Evolutionary conservation across 176 grass and related monocot genomes (phyloP).

Genomic region (Ampelocalamus luodianensis): DNA sequence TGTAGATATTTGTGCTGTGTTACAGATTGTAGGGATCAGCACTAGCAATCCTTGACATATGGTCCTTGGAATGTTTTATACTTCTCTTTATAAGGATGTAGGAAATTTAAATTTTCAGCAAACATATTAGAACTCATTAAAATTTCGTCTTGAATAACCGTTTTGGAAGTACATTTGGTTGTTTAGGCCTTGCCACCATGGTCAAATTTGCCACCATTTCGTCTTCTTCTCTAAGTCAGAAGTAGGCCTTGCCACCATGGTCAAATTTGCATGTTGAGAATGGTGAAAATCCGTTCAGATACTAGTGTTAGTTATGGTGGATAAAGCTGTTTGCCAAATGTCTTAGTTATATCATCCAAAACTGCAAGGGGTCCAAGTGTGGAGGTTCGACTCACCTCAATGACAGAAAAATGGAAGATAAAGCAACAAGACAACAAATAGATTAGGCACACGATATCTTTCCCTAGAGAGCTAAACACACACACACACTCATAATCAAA

Average conservation of each 20-base stretch:
- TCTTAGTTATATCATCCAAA: conserved; percentile 34
- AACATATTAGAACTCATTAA: conserved; percentile 10
- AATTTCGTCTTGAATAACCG: background rate
- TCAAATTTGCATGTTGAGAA: conserved; percentile 11
- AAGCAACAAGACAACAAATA: background rate
- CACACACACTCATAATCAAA: conserved; percentile 9
- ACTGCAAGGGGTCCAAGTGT: background rate
- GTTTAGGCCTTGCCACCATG: background rate
- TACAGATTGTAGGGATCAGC: conserved; percentile 10
- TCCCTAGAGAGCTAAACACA: conserved; percentile 15
- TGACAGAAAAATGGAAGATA: background rate
- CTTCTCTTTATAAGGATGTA: conserved; percentile 3
- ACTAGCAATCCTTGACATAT: conserved; percentile 8
- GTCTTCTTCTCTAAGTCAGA: conserved; percentile 2
- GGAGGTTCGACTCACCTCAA: background rate
- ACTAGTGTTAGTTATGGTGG: conserved; percentile 4
- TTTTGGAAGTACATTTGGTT: conserved; percentile 4
- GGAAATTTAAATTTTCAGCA: background rate
- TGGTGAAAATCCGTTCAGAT: conserved; percentile 3
- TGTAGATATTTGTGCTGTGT: background rate
- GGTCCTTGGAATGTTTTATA: background rate
- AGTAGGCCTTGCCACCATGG: background rate
- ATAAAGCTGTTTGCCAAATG: conserved; percentile 10
- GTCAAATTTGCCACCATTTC: conserved; percentile 24
- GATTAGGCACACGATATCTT: background rate